Evolutionary conservation across 2,329 filamentous ascomycete species (phyloP), one percentile per base, ranked within the genome.

Genomic region (Aspergillus tamarii): DNA sequence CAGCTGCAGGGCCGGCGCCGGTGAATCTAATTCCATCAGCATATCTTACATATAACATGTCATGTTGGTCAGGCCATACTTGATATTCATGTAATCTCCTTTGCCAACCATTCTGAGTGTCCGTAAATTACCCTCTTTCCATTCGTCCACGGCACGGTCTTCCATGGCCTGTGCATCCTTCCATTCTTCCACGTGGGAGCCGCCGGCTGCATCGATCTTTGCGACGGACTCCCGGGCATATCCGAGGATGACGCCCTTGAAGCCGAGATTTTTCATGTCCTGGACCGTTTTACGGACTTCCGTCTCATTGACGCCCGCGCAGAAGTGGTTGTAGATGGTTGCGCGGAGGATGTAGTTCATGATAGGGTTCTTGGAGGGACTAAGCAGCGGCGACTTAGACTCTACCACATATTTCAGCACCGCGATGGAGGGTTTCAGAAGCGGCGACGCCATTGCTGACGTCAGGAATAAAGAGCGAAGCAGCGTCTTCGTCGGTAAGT

Each of bases 311-410:
- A 74, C 75, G 0, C 82, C 82, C 0, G 82, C 82, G 53, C 82
- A 84, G 66, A 84, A 84, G 12, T 84, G 82, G 45, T 83, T 76
- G 64, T 84, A 84, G 11, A 84, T 74, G 2, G 79, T 67, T 16
- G 69, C 72, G 23, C 75, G 75, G 8, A 80, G 69, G 3, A 79
- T 62, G 56, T 74, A 72, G 26, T 77, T 73, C 11, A 84, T 68
- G 2, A 82, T 16, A 0, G 70, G 72, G 63, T 82, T 82, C 5
- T 69, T 72, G 30, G 82, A 79, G 0, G 81, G 78, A 58, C 80
- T 78, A 4, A 83, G 66, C 2, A 82, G 53, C 4, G 68, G 45
- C 0, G 74, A 77, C 28, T 76, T 75, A 11, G 78, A 80, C 45
- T 77, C 73, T 3, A 76, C 73, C 43, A 80, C 73, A n/a, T 70